Percentiles rank a stretch among this genome's conserved stretches.
phyloP scores from a whole-genome alignment of 129 eudicot genomes.

The Mikania micrantha region DNA sequence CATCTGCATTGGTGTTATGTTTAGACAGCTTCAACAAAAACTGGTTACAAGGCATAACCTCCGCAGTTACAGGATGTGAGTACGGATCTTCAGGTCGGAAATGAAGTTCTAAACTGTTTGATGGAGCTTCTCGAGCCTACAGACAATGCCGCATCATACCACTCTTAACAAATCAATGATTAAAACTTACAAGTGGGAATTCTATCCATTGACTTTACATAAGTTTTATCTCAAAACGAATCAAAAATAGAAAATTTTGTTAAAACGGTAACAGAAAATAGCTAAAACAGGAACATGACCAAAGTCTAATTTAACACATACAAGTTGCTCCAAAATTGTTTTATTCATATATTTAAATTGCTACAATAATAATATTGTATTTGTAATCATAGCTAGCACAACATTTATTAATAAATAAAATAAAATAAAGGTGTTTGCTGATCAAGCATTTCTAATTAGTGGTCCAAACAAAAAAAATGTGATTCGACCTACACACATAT shows the following conservation, averaged over 20 bases:
- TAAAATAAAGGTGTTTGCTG: not conserved
- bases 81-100: conserved; percentile 98
- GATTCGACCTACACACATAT: not conserved
- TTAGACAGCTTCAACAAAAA: conserved; percentile 66
- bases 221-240: not conserved
- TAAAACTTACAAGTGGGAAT: not conserved
- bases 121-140: conserved; percentile 64
- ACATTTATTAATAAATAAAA: not conserved
- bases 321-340: not conserved
- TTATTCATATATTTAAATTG: not conserved
- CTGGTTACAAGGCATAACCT: conserved; percentile 45
- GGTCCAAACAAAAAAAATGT: not conserved
- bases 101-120: conserved; percentile 65
- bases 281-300: not conserved
- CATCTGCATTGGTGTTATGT: conserved; percentile 32
- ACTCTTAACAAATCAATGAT: not conserved
- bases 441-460: not conserved
- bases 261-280: not conserved
- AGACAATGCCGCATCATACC: conserved; percentile 8
- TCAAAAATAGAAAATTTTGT: not conserved
- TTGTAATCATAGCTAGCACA: not conserved
- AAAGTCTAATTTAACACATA: not conserved
- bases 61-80: conserved; percentile 82
- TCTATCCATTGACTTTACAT: not conserved
- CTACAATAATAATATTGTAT: not conserved